Evolutionary conservation across 2,329 filamentous ascomycete species (phyloP), one percentile per base, ranked within the genome.

Genomic region (Phoma sp.): DNA sequence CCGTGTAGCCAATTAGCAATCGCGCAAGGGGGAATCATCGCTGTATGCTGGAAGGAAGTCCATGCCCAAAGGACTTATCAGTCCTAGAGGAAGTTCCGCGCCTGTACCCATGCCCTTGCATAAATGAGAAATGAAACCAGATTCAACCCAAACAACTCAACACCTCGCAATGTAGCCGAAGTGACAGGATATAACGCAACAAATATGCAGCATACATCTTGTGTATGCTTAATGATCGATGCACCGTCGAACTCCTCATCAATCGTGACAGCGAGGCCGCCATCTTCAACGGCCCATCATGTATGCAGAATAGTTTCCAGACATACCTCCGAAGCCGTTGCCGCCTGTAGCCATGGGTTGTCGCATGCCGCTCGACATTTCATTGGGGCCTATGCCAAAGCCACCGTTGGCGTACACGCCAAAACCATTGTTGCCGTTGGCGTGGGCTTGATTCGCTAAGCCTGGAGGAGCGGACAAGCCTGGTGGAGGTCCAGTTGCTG

Each of bases 391-490:
- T 61, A 73, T 68, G 2, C 71, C 72, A 35, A 75, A 75, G 3
- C 70, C 68, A 10, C 70, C 70, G 37, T 72, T 75, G 38, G 72
- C 68, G 42, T 74, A 75, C 67, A 73, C 68, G 48, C 66, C 68
- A 47, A 74, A 76, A 27, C 64, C 65, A 41, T 69, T 70, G 36
- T 63, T 55, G 10, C 63, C 64, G 42, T 69, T 72, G 38, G 68
- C 48, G 41, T 73, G 65, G n/a, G 59, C 56, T 30, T 70, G 62
- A 27, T 69, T 68, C 40, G 70, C 80, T 30, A 93, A 79, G 10
- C 90, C 90, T 2, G 91, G 90, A 11, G 92, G 92, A 6, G 86
- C 86, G 1, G 85, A 73, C 7, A 97, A 82, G 2, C 93, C 93
- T 0, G 93, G 93, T 10, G 93, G 93, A 23, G 93, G 93, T 0